Evolutionary conservation across 768 basidiomycete genomes (phyloP), one percentile per base, ranked within the genome.

Genomic region (Hypholoma fasciculare): DNA sequence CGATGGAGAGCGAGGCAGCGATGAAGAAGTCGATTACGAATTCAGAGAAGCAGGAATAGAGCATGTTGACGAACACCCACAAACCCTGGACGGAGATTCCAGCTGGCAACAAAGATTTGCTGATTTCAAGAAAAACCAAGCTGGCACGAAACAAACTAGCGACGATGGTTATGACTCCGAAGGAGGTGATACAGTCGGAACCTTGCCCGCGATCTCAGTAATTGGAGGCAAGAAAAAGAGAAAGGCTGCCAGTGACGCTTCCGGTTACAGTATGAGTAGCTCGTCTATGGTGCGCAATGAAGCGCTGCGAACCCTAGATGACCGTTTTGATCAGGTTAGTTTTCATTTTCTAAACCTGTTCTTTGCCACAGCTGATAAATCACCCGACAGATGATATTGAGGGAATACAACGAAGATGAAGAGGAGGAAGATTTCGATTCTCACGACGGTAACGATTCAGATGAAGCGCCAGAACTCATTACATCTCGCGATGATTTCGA

Each of bases 251-350:
- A 94, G 91, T 51, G 90, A 94, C 61, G 94, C 92, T 8, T 94
- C 92, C 19, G 95, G 93, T 12, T 96, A 96, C 78, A 93, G 90
- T 69, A 98, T 99, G 95, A 96, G 92, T 71, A 95, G 93, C 65
- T 94, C 94, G 3, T 94, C 94, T 13, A 94, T 98, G 91, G 91
- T 85, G 74, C 85, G 97, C 46, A 98, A 92, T 62, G 90, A 94
- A 64, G 88, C 93, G 0, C 74, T 98, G 27, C 85, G 92, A 52
- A 89, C 87, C 2, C 78, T 99, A 43, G 97, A 99, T 67, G 94
- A 98, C 67, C 83, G 88, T 11, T 99, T 98, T 68, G 96, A 98
- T 65, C 87, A 94, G 81, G 97, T 94, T 63, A 61, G 81, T 60
- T 39, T 42, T 49, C 54, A 37, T 39, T 52, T 19, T 50, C 11